These are phyloP conservation scores for Harrya chromipes DNA, from an alignment of 768 basidiomycete genomes.

Conservation along the genomic window DNA sequence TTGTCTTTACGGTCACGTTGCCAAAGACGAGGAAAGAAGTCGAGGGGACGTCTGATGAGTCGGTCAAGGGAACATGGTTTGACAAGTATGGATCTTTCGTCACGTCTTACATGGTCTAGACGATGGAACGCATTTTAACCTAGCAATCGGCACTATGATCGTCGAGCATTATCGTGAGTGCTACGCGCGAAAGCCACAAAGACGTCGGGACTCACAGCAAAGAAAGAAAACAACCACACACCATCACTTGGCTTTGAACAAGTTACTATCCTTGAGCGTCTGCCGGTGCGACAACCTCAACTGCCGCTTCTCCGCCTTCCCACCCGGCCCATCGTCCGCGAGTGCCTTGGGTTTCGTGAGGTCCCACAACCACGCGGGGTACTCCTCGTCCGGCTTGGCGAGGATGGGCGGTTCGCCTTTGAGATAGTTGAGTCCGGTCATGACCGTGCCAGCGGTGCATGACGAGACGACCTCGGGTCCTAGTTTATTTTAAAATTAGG, in stretches of 20 bases:
- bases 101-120: no score
- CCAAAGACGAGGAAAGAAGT: constrained; percentile 58
- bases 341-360: constrained; percentile 57
- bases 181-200: neutral
- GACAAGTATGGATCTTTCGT: neutral
- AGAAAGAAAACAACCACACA: neutral
- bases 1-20: constrained; percentile 22
- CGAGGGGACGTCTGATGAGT: constrained; percentile 37
- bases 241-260: constrained; percentile 75
- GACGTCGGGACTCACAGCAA: neutral
- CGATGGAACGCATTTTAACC: no score
- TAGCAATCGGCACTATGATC: neutral
- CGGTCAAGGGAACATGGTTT: constrained; percentile 21
- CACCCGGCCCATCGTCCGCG: constrained; percentile 72
- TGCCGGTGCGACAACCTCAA: constrained; percentile 62
- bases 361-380: constrained; percentile 89
- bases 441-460: constrained; percentile 66
- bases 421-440: constrained; percentile 80
- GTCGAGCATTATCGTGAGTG: neutral
- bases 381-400: constrained; percentile 76
- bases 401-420: constrained; percentile 78
- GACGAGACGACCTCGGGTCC: constrained; percentile 44
- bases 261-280: constrained; percentile 77
- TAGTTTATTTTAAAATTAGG: no score
- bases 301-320: constrained; percentile 53